Base-by-base conservation (phyloP, 306 rosid genomes). In the Vigna angularis region DNA sequence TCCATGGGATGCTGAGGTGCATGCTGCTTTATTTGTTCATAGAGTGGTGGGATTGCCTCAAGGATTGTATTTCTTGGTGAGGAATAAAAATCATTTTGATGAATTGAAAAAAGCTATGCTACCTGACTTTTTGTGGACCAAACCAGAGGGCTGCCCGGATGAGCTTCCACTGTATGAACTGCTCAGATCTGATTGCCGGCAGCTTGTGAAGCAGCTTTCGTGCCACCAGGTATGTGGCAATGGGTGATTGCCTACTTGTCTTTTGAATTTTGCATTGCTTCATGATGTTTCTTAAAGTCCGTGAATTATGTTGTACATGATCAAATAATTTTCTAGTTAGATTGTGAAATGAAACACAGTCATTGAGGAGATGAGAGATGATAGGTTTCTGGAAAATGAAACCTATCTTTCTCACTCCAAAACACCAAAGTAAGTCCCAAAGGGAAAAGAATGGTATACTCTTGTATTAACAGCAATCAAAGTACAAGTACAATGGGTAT, bases 1-100 rank as follows among this genome's bases (percentile, higher is more conserved):
- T 67, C 65, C 97, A 0, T 95, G 98, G 98, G 95, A 95, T 50
- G 91, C 98, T 1, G 88, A 95, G 88, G 93, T 92, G 58, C 98
- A 95, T 78, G 96, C 96, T 49, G 97, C 84, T 63, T 84, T 95
- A 84, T 95, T 92, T 86, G 98, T 95, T 70, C 98, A 92, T 84
- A 87, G 98, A 72, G 98, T 95, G 89, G 82, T 7, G 20, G 97
- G 95, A 15, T 81, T 95, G 78, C 91, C 92, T 0, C 86, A 82
- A 74, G 98, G 98, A 30, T 73, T 92, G 84, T 95, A 95, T 87
- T 89, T 92, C 75, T 79, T 95, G 66, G 96, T 95, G 82, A 90
- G 98, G 77, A 95, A 92, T 81, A 93, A 91, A 78, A 84, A 86
- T 24, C 97, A 92, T 82, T 78, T 88, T 47, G 82, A 63, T 72